Base-by-base conservation (phyloP, 441 rosid species). In the Isatis lusitanica region DNA sequence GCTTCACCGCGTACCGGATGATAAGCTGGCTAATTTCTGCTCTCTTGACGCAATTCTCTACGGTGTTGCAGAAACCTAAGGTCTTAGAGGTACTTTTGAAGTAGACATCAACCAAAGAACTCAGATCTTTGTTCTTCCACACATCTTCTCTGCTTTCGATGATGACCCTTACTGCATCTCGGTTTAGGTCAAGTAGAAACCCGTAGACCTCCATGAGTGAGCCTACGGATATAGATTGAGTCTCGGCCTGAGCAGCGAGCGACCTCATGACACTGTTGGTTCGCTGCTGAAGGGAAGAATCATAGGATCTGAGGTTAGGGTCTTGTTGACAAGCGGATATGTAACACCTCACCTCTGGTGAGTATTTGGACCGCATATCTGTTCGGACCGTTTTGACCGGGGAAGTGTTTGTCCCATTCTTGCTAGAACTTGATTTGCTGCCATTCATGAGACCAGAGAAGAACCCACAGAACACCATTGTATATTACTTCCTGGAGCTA, bases 181-280 rank as follows among this genome's bases (percentile, higher is more conserved):
- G 43, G 65, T 56, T 46, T 9, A 69, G 44, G 39, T 75, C 53
- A 24, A 75, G 70, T 2, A 75, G 31, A 16, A 33, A 61, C 30
- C 48, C 70, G 35, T 68, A 42, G 28, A 62, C 74, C n/a, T 62
- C 69, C 74, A 68, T 42, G 74, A 68, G 58, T 51, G 79, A 43
- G 11, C 38, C 53, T 21, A 53, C 5, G 13, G 48, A 12, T 38
- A 75, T 4, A 55, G 60, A 62, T n/a, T 15, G 58, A 44, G 51
- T 5, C 50, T 69, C 13, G 63, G 58, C 51, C 31, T 16, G 68
- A 6, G 35, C 31, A 59, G 62, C 55, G 4, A 74, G 61, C 1
- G 43, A 74, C 30, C 17, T 67, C 10, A 74, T 31, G 68, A 74
- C 30, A 36, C 9, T 26, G 39, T 21, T 51, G 43, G 78, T 75